A percentile compares a stretch with the other conserved stretches of the same genome.
Evolutionary conservation across 352 stramenopile genomes (phyloP).

Genomic region (Phytophthora citricola): DNA sequence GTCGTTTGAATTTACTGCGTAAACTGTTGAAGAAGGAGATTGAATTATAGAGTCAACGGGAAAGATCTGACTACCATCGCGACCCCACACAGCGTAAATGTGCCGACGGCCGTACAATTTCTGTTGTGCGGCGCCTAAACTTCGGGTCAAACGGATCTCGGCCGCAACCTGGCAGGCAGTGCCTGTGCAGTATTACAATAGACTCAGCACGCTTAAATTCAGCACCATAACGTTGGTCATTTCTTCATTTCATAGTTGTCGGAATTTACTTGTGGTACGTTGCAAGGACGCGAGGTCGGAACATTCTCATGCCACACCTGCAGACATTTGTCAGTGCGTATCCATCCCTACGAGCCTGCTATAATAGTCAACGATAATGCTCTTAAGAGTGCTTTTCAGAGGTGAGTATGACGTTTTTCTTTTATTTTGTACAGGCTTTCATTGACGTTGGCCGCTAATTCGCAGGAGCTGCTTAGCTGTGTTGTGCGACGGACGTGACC

Average conservation of each 20-base stretch:
- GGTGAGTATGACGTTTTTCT: too few species aligned
- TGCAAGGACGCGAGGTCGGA: background rate
- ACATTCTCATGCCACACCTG: background rate
- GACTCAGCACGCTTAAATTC: background rate
- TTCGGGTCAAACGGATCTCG: too few species aligned
- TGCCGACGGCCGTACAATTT: background rate
- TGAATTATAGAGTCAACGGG: background rate
- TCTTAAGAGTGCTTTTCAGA: too few species aligned
- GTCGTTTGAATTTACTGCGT: too few species aligned
- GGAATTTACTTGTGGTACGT: too few species aligned
- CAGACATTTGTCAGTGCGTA: background rate
- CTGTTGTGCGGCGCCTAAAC: too few species aligned
- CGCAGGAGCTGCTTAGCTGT: constrained; percentile 18
- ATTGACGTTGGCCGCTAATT: background rate
- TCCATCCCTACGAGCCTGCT: too few species aligned
- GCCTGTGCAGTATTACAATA: too few species aligned
- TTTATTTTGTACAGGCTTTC: too few species aligned
- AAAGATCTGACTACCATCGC: background rate
- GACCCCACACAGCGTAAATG: background rate
- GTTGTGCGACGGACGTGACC: constrained; percentile 41
- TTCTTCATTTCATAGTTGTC: too few species aligned
- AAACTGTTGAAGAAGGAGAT: background rate
- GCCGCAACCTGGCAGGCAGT: too few species aligned
- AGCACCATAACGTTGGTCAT: background rate
- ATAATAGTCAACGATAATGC: too few species aligned